A percentile compares a stretch with the other conserved stretches of the same genome.
Evolutionary conservation across 176 grass and related monocot genomes (phyloP).

Genomic region (Triticum turgidum): DNA sequence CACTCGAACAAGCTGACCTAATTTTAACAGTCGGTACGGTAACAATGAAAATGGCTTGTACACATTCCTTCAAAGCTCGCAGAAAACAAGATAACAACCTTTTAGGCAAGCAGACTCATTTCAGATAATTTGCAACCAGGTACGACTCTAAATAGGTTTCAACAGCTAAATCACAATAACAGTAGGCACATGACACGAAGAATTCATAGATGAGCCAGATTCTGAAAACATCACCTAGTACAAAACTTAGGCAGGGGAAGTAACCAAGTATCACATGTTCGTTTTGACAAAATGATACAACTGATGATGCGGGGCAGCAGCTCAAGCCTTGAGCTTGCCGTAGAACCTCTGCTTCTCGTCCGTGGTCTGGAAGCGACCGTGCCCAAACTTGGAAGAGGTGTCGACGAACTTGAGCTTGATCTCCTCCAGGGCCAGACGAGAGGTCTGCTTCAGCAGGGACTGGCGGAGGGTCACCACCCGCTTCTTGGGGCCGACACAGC

Average conservation of each 20-base stretch:
- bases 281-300: constrained; percentile 19
- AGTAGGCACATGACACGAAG: not conserved
- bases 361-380: constrained; percentile 94
- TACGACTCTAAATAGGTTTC: not conserved
- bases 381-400: constrained; percentile 96
- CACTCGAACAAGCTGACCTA: too few species aligned
- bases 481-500: constrained; percentile 93
- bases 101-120: not conserved
- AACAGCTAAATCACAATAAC: not conserved
- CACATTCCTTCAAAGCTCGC: too few species aligned
- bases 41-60: too few species aligned
- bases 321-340: constrained; percentile 62
- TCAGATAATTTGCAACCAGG: not conserved
- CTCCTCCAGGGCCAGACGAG: constrained; percentile 74
- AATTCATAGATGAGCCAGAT: constrained; percentile 21
- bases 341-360: constrained; percentile 88
- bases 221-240: constrained; percentile 35
- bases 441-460: constrained; percentile 86
- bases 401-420: constrained; percentile 99
- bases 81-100: too few species aligned
- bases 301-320: not conserved
- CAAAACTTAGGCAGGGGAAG: constrained; percentile 34
- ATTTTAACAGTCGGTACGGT: too few species aligned
- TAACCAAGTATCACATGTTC: constrained; percentile 23
- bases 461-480: constrained; percentile 90